Evolutionary conservation across 345 rosid species (phyloP), one percentile per base, ranked within the genome.

Genomic region (Populus nigra): DNA sequence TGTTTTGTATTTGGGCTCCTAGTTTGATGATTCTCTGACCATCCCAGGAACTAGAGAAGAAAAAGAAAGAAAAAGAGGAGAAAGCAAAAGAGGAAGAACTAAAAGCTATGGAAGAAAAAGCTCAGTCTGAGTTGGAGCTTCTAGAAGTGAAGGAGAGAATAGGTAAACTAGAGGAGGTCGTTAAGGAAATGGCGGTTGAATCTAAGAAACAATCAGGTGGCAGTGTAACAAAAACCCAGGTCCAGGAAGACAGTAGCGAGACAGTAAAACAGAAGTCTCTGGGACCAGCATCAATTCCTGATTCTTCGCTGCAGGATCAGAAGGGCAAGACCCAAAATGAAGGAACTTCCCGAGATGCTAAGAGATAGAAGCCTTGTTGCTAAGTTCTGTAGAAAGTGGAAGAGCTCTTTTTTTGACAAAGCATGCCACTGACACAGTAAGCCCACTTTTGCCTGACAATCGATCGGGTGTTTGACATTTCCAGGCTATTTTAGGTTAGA

Each of bases 71-170:
- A 81, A 88, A 88, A 33, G 90, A 88, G 71, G 85, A 88, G 84
- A 86, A 78, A 80, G 87, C 83, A 70, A 88, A 85, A 74, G 89
- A 89, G 78, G 76, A 74, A 73, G 88, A 88, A 76, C 76, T 71
- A 72, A 83, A 85, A 83, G 90, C 86, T 47, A 69, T 76, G 29
- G 83, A 88, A 82, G 87, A 88, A 80, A 81, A 76, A 77, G 79
- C 78, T 16, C 77, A 79, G 66, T 79, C 89, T 7, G 76, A 82
- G 35, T 72, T 76, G 23, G 92, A 80, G 80, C 74, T 91, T 13
- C 43, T 69, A 66, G 91, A 91, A 86, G 88, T 96, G 84, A 91
- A 90, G 84, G 83, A 27, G 81, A 91, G 98, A 85, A 81, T 93
- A 43, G 88, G 85, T 55, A 89, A 90, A 74, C 78, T 95, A 73